phyloP scores from a whole-genome alignment of 1,284 basidiomycete genomes.

The Termitomyces sp. region DNA sequence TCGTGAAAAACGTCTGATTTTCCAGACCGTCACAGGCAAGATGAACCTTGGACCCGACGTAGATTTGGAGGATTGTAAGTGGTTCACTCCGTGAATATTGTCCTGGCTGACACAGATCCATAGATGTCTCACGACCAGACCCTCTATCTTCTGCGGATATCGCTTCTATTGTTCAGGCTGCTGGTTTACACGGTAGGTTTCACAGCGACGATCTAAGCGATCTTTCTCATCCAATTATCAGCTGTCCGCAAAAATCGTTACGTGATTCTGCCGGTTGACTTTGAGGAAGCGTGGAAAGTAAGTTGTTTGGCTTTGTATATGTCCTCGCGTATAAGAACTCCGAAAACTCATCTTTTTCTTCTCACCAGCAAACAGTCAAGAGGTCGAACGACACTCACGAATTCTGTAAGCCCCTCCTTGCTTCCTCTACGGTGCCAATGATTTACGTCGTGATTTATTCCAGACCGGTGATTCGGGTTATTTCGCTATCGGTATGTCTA shows the following conservation, averaged over 20 bases:
- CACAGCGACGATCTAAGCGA: constrained; percentile 7
- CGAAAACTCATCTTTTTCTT: constrained; percentile 32
- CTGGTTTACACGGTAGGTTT: constrained; percentile 85
- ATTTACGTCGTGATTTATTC: constrained; percentile 6
- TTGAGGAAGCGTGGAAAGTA: constrained; percentile 98
- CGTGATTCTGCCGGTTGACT: constrained; percentile 94
- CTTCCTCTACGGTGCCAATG: not conserved
- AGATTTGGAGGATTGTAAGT: constrained; percentile 94
- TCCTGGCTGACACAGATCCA: constrained; percentile 4
- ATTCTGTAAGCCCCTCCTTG: constrained; percentile 68
- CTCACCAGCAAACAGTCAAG: constrained; percentile 85
- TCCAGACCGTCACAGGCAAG: constrained; percentile 96
- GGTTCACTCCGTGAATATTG: not conserved
- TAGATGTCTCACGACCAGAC: constrained; percentile 96
- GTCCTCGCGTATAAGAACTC: constrained; percentile 18
- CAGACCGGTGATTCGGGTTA: constrained; percentile 44
- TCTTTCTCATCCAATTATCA: constrained; percentile 27
- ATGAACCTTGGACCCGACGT: constrained; percentile 99
- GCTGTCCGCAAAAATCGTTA: constrained; percentile 98
- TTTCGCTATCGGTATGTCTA: constrained; percentile 23
- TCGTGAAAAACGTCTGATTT: constrained; percentile 95
- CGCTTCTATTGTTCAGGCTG: constrained; percentile 93
- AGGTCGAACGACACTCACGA: constrained; percentile 90
- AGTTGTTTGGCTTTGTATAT: constrained; percentile 51
- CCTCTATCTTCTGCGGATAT: constrained; percentile 95